These are phyloP conservation scores for Ilex asprella DNA, from an alignment of 257 asterid species.

Conservation along the genomic window DNA sequence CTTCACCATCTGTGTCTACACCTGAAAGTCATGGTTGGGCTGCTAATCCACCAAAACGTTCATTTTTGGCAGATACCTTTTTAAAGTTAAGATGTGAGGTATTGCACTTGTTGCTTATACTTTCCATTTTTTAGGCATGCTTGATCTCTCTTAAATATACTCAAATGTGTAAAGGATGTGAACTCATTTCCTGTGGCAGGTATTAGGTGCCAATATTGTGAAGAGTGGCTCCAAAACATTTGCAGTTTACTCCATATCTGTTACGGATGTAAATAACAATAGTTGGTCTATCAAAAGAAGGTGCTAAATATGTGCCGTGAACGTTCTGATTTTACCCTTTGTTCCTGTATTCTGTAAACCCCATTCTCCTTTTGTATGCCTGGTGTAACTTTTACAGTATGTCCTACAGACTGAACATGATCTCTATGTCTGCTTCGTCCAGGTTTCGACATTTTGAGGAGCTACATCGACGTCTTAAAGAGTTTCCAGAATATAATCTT, in stretches of 20 bases:
- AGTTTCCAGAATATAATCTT: conserved; percentile 79
- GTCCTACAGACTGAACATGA: not conserved
- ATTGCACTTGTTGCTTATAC: conserved; percentile 17
- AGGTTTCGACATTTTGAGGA: conserved; percentile 96
- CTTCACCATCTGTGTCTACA: conserved; percentile 66
- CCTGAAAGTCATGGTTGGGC: conserved; percentile 51
- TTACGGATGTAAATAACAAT: conserved; percentile 66
- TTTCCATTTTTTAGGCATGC: conserved; percentile 3
- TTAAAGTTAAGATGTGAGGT: conserved; percentile 91
- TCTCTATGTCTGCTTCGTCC: conserved; percentile 21
- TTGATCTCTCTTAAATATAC: conserved; percentile 20
- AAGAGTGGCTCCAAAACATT: conserved; percentile 89
- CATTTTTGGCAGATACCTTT: conserved; percentile 63
- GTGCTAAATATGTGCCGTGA: conserved; percentile 28
- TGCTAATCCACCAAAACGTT: conserved; percentile 51
- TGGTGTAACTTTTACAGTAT: not conserved
- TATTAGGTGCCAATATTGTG: conserved; percentile 79
- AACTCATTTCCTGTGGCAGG: conserved; percentile 45
- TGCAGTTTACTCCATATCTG: conserved; percentile 81
- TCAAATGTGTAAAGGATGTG: conserved; percentile 14
- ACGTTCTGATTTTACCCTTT: conserved; percentile 11
- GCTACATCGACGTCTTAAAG: conserved; percentile 94
- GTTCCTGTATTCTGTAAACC: conserved; percentile 1
- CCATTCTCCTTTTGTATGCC: too few species aligned
- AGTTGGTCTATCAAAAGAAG: conserved; percentile 98